Evolutionary conservation across 1,284 basidiomycete species (phyloP), one percentile per base, ranked within the genome.

Genomic region (Trichosporon ovoides): DNA sequence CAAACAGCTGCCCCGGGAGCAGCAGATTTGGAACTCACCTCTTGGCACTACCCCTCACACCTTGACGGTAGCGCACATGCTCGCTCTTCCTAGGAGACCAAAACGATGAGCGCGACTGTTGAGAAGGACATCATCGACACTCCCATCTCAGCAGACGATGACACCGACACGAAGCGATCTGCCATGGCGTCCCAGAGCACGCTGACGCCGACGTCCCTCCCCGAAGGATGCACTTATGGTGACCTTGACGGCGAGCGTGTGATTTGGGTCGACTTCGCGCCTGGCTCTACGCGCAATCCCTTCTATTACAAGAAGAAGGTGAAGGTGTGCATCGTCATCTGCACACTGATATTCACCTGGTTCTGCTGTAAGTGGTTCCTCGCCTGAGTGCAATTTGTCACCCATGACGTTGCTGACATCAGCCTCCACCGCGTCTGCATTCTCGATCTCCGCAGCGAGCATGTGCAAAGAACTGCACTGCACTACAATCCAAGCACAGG

Each of bases 391-490:
- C n/a, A n/a, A n/a, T n/a, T n/a, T n/a, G n/a, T n/a, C n/a, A n/a
- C n/a, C n/a, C n/a, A n/a, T n/a, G n/a, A 10, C 7, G 31, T n/a
- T 34, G 38, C 16, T 51, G 19, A 40, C 10, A 13, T 37, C 71
- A 83, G 85, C 85, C 10, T 79, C 82, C 10, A 78, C 81, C 1
- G 78, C 81, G 1, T 79, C 82, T 0, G 80, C 84, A 1, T 89
- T 85, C 66, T 81, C 82, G n/a, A 78, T 74, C 81, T 74, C 86
- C 80, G 53, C 83, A 57, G 71, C 77, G 2, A 82, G 82, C 6
- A 88, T 89, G 87, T 82, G 77, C 16, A 73, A 74, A n/a, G 86
- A 89, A 64, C 77, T 89, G 13, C 79, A 83, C 37, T 83, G 83
- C 58, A 84, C 82, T 0, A 68, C 79, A 20, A 81, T 85, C 40